Percentiles rank a stretch among this genome's conserved stretches.
Evolutionary conservation across 768 basidiomycete species (phyloP).

Genomic region (Lentinula sp.): DNA sequence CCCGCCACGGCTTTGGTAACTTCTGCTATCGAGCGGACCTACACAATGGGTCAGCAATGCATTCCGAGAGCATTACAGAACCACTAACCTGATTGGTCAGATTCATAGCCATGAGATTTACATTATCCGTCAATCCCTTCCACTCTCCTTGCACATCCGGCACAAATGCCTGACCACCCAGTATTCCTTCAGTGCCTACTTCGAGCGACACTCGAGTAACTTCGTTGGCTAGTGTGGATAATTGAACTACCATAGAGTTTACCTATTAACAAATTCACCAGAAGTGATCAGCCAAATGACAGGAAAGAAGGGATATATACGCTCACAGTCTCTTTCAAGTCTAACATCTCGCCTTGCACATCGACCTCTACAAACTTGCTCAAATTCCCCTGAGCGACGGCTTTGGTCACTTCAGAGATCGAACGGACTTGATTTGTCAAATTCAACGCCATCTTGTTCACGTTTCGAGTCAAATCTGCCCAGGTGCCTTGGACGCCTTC

Average conservation of each 20-base stretch:
- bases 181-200: conserved; percentile 87
- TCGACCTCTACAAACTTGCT: conserved; percentile 84
- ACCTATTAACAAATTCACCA: conserved; percentile 41
- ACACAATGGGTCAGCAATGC: conserved; percentile 33
- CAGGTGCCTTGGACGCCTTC: conserved; percentile 92
- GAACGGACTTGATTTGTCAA: conserved; percentile 62
- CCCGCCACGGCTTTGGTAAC: conserved; percentile 94
- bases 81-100: conserved; percentile 84
- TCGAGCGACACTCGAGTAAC: conserved; percentile 92
- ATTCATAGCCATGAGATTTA: conserved; percentile 88
- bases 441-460: conserved; percentile 89
- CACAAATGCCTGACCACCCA: conserved; percentile 90
- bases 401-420: conserved; percentile 87
- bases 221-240: conserved; percentile 70
- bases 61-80: conserved; percentile 19
- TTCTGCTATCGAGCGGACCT: conserved; percentile 50
- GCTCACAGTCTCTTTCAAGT: conserved; percentile 78
- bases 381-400: conserved; percentile 82
- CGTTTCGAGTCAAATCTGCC: conserved; percentile 84
- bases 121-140: conserved; percentile 80
- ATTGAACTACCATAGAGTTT: conserved; percentile 81
- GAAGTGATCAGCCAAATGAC: conserved; percentile 56
- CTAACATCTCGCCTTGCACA: conserved; percentile 85
- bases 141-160: conserved; percentile 94
- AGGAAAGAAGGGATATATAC: conserved; percentile 19